Base-by-base conservation (phyloP, 495 filamentous ascomycete species). In the Penicillium diatomitis region DNA sequence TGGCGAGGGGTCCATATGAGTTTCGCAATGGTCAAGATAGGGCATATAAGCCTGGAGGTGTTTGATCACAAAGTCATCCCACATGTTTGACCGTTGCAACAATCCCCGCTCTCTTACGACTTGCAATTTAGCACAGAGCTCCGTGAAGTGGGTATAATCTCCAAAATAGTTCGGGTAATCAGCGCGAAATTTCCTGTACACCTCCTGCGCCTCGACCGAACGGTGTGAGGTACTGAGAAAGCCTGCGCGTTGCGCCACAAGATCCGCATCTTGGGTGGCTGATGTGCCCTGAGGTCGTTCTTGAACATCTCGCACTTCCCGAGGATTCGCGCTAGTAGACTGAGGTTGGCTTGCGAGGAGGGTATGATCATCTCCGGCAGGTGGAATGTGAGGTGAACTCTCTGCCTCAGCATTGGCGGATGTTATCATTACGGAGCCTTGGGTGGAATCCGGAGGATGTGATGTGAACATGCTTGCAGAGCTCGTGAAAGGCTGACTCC, bases 51-150 rank as follows among this genome's bases (percentile, higher is more conserved):
- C 59, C n/a, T 62, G 47, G 32, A 68, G 55, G 50, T 76, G 60
- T 50, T 65, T 61, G 30, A 74, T 73, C 46, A 88, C 70, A 54
- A 85, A 85, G 48, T 89, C 85, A 58, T 89, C 85, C 63, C 80
- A 88, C 0, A 85, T 50, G 36, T 69, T 78, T 27, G 70, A 71
- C 33, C 71, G 66, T 27, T 70, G 49, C 29, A 82, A 47, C 11
- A 63, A 35, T 5, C 63, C 72, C 8, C 58, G 48, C 27, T 62
- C 56, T 9, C 69, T 57, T 12, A 84, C 67, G 27, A 65, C 58
- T 28, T 75, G 65, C 7, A 89, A 64, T 46, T 74, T 78, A 7
- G 69, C 63, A 46, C 83, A 78, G 0, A 77, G 66, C 9, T 70
- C 62, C 1, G 75, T 54, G 43, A 88, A 88, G 49, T 79, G 70